Base-by-base conservation (phyloP, 257 asterid genomes). In the Rhazya stricta region DNA sequence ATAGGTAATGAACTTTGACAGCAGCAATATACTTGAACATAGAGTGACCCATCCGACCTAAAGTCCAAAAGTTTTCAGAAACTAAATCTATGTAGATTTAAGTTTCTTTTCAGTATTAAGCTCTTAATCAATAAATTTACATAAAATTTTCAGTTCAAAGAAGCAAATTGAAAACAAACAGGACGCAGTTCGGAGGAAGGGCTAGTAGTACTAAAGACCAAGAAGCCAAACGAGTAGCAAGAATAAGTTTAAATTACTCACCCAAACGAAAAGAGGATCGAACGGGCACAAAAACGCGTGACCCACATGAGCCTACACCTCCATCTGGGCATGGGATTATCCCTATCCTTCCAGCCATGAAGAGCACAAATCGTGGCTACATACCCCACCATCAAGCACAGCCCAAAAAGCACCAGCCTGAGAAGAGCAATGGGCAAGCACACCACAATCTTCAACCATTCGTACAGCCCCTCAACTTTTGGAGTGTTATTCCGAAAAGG, bases 211-310 rank as follows among this genome's bases (percentile, higher is more conserved):
- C 11, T 51, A 45, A 32, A 53, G 1, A 21, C 1, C n/a, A 21
- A 48, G 23, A 36, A 72, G 1, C 54, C 21, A n/a, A 21, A 19
- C 4, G 42, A 74, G 54, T 2, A 48, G 5, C 43, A 63, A 43
- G 66, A 25, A 48, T 6, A 32, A 50, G 57, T 16, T 53, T 13
- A 75, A 79, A 29, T 23, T 11, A 69, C 79, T 41, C 87, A 95
- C 99, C 99, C 99, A 54, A 95, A 95, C 9, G 92, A 80, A 88
- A 95, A 95, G 58, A 95, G 91, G 80, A 95, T 92, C 36, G 86
- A 86, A 45, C 99, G 91, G 39, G 96, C 71, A 51, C 89, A 82
- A 10, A 92, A 21, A 2, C 98, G 96, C 76, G 99, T 95, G 53
- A 92, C 75, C 91, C 94, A 87, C 99, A 92, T 95, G 77, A 92